Evolutionary conservation across 305 asterid species (phyloP).

Genomic region (Fraxinus ornus): DNA sequence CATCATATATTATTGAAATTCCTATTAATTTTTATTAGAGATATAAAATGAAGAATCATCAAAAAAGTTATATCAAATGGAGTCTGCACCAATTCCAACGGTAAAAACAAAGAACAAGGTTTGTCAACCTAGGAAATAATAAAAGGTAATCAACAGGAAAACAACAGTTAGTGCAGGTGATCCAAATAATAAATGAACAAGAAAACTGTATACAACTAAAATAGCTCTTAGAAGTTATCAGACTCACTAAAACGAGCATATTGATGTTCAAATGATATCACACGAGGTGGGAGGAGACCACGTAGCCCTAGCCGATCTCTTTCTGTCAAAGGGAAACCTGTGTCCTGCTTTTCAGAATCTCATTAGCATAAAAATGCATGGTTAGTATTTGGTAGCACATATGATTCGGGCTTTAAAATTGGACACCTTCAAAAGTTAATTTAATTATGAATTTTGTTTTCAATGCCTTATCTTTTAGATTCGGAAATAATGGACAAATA

Average conservation of each 20-base stretch:
- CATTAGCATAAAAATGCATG: constrained; percentile 19
- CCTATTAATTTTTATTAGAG: not conserved
- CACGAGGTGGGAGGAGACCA: constrained; percentile 98
- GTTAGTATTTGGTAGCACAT: not conserved
- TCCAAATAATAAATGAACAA: not conserved
- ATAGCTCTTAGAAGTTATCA: constrained; percentile 10
- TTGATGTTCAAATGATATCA: constrained; percentile 95
- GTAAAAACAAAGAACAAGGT: not conserved
- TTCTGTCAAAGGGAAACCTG: constrained; percentile 92
- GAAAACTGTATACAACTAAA: constrained; percentile 14
- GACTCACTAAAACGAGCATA: constrained; percentile 94
- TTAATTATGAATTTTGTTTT: not conserved
- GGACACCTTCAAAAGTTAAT: not conserved
- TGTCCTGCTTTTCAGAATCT: constrained; percentile 63
- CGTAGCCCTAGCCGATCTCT: constrained; percentile 97
- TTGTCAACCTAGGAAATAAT: constrained; percentile 2
- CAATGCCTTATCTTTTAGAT: not conserved
- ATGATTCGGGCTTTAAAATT: not conserved
- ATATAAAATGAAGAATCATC: constrained; percentile 3
- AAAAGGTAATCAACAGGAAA: constrained; percentile 4
- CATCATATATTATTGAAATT: not conserved
- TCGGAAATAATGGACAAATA: not conserved
- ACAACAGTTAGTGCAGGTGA: not conserved
- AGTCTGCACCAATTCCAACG: not conserved
- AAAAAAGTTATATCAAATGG: not conserved